Evolutionary conservation across 2,329 filamentous ascomycete genomes (phyloP).

Genomic region (Nemania sp.): DNA sequence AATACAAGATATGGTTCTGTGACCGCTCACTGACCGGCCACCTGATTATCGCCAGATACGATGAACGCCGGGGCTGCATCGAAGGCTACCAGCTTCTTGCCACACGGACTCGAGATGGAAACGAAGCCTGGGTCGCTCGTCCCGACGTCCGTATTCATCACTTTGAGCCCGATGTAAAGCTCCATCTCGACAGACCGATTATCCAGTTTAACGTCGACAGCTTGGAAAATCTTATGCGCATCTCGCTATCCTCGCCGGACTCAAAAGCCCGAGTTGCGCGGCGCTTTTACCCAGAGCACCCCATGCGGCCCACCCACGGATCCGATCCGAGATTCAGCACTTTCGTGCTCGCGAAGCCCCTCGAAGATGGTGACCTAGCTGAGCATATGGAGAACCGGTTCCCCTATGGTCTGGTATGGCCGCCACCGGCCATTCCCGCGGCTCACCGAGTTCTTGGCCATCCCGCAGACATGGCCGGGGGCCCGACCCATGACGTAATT

Average conservation of each 20-base stretch:
- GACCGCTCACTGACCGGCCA: constrained; percentile 75
- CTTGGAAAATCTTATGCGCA: constrained; percentile 32
- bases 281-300: constrained; percentile 55
- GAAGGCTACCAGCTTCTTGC: constrained; percentile 80
- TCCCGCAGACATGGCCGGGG: constrained; percentile 27
- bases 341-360: constrained; percentile 67
- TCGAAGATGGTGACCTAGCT: constrained; percentile 44
- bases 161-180: constrained; percentile 70
- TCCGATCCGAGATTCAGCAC: constrained; percentile 63
- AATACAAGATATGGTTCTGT: constrained; percentile 83
- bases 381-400: constrained; percentile 40
- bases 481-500: constrained; percentile 21
- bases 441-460: constrained; percentile 53
- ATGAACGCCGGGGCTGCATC: constrained; percentile 73
- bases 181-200: constrained; percentile 77
- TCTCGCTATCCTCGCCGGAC: constrained; percentile 22
- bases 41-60: constrained; percentile 76
- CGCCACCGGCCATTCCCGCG: constrained; percentile 71
- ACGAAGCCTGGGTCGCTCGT: constrained; percentile 69
- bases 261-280: constrained; percentile 17
- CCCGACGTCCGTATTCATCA: constrained; percentile 69
- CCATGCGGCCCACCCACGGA: constrained; percentile 55
- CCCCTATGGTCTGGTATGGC: constrained; percentile 70
- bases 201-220: constrained; percentile 55
- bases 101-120: constrained; percentile 57